phyloP scores from a whole-genome alignment of 2,329 filamentous ascomycete species.

The Fusarium sp. region DNA sequence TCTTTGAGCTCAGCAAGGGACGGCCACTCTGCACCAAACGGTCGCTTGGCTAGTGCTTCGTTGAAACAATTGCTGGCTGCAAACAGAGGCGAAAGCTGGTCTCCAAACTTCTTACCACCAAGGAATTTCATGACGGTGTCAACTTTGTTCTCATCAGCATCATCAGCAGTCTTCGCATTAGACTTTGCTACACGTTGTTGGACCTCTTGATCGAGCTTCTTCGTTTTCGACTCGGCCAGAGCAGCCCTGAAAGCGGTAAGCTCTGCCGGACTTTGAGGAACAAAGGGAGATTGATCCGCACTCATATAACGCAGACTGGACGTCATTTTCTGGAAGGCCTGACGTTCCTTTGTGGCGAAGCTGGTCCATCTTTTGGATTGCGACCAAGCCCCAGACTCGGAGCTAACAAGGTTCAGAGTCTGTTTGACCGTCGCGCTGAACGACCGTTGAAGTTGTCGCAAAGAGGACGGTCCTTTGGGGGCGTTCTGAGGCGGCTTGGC shows the following conservation, averaged over 20 bases:
- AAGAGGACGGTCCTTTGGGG: conserved; percentile 24
- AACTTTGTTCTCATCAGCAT: conserved; percentile 3
- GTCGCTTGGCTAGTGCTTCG: conserved; percentile 27
- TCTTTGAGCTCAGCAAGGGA: conserved; percentile 54
- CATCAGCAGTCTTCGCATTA: conserved; percentile 30
- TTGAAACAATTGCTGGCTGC: conserved; percentile 53
- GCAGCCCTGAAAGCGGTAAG: conserved; percentile 51
- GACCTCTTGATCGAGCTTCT: conserved; percentile 46
- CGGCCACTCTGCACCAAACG: conserved; percentile 51
- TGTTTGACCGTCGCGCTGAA: conserved; percentile 25
- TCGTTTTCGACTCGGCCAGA: conserved; percentile 47
- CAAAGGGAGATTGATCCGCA: conserved; percentile 54
- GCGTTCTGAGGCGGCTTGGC: conserved; percentile 19
- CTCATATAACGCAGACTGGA: conserved; percentile 53
- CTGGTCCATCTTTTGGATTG: conserved; percentile 58
- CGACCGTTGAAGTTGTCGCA: conserved; percentile 12
- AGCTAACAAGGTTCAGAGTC: not conserved
- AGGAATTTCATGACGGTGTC: conserved; percentile 41
- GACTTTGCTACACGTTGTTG: conserved; percentile 39
- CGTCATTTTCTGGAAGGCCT: conserved; percentile 53
- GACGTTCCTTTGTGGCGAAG: conserved; percentile 51
- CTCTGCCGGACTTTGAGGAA: conserved; percentile 53
- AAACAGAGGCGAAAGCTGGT: conserved; percentile 53
- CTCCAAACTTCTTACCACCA: conserved; percentile 46
- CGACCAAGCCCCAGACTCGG: conserved; percentile 52